Evolutionary conservation across 148 eudicot genomes (phyloP), one percentile per base, ranked within the genome.

Genomic region (Vaccinium corymbosum): DNA sequence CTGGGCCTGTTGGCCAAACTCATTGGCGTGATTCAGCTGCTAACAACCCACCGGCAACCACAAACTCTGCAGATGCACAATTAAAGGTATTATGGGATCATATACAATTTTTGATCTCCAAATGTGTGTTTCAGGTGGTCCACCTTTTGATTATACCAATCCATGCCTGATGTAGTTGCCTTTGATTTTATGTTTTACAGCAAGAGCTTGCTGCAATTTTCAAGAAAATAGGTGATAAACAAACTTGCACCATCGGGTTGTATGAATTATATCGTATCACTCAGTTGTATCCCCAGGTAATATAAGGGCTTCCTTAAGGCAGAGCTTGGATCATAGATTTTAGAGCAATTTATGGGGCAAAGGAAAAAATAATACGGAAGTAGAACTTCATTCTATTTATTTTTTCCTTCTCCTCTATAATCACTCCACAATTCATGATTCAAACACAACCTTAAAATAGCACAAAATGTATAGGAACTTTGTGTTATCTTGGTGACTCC

Each of bases 201-300:
- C 99, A 94, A 95, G 99, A 97, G 87, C 92, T 97, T 83, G 99
- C 96, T 76, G 98, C 99, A 51, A 97, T 97, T 76, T 97, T 97
- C 83, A 97, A 97, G 91, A 97, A 97, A 87, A 97, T 97, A 85
- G 99, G 97, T 81, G 99, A 97, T 88, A 97, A 93, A 87, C 99
- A 97, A 85, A 97, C 99, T 78, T 97, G 99, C 90, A 90, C 93
- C 29, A 95, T 97, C 71, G 99, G 99, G 73, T 92, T 97, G 35
- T 95, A 93, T 90, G 99, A 97, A 84, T 83, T 97, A 14, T 97
- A 97, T 83, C 93, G 96, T 32, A 94, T 97, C 62, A 97, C 99
- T 57, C 98, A 97, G 78, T 86, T 97, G 83, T 97, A 97, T 80
- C 99, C 99, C 66, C 92, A 92, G 98, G 99, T 93, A 91, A 80